phyloP scores from a whole-genome alignment of 2,329 filamentous ascomycete species.

The Neophaeococcomyces mojaviensis region DNA sequence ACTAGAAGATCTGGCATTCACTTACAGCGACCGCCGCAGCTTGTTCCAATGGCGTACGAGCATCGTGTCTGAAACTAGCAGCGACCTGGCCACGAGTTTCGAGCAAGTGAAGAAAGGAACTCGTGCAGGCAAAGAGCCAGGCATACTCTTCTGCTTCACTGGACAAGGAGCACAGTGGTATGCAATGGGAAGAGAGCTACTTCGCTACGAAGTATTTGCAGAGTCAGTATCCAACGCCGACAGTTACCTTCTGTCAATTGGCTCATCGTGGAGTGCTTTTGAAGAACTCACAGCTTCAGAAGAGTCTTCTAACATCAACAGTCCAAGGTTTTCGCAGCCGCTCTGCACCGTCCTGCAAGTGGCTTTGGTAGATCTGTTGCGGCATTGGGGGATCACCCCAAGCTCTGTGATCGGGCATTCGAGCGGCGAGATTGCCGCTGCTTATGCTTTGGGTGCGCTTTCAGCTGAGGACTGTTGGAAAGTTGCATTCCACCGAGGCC shows the following conservation, averaged over 20 bases:
- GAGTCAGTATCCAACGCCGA: too few species aligned
- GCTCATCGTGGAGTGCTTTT: too few species aligned
- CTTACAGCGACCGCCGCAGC: too few species aligned
- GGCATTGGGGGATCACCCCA: constrained; percentile 22
- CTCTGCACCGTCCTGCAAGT: constrained; percentile 30
- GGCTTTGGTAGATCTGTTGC: constrained; percentile 26
- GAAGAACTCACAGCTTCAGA: too few species aligned
- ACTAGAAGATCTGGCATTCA: too few species aligned
- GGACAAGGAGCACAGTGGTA: constrained; percentile 33
- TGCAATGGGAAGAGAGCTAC: constrained; percentile 27
- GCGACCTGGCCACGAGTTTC: too few species aligned
- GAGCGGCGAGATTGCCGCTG: constrained; percentile 31
- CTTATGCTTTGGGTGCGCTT: too few species aligned
- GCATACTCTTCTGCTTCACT: constrained; percentile 27
- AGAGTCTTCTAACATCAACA: constrained; percentile 4
- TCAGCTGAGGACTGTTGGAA: too few species aligned
- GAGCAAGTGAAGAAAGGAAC: too few species aligned
- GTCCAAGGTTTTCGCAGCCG: constrained; percentile 27
- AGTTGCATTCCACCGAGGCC: too few species aligned
- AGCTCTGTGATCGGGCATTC: constrained; percentile 28
- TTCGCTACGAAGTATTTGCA: too few species aligned
- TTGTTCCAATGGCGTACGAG: constrained; percentile 31
- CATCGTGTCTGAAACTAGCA: not conserved
- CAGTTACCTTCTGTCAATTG: too few species aligned
- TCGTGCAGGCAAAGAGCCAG: not conserved